Percentiles rank a stretch among this genome's conserved stretches.
Conservation (phyloP, 148 eudicot genomes). For the Rhododendron molle region DNA sequence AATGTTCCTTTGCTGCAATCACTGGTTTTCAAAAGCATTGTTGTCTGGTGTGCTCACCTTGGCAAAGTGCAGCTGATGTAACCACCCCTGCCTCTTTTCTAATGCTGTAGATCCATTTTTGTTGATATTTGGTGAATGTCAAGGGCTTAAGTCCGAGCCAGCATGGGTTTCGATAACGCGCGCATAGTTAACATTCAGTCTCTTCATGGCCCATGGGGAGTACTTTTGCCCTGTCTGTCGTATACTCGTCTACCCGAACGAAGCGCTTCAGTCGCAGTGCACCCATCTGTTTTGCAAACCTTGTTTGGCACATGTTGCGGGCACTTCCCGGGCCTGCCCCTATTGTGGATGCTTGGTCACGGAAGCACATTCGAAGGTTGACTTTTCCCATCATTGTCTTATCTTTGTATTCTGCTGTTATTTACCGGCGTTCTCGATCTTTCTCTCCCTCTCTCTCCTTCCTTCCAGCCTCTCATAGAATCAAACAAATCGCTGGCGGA, state of each 20-base stretch:
- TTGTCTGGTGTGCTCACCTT: not conserved
- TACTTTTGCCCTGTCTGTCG: conserved; percentile 52
- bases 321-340: too few relatives aligned
- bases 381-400: too few relatives aligned
- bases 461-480: conserved; percentile 64
- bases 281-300: too few relatives aligned
- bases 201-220: conserved; percentile 74
- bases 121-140: conserved; percentile 13
- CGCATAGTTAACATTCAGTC: conserved; percentile 76
- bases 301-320: too few relatives aligned
- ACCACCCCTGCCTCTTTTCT: not conserved
- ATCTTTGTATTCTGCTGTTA: not conserved
- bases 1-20: too few relatives aligned
- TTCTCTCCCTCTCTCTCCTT: not conserved
- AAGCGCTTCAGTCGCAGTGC: too few relatives aligned
- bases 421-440: too few relatives aligned
- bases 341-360: too few relatives aligned
- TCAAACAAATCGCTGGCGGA: conserved; percentile 69
- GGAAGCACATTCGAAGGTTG: too few relatives aligned
- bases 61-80: not conserved
- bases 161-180: conserved; percentile 92
- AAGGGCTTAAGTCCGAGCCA: not conserved
- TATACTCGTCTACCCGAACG: too few relatives aligned
- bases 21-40: not conserved
- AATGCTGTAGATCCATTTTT: not conserved